A percentile compares a stretch with the other conserved stretches of the same genome.
phyloP scores from a whole-genome alignment of 2,329 filamentous ascomycete genomes.

The Paecilomyces sp. region DNA sequence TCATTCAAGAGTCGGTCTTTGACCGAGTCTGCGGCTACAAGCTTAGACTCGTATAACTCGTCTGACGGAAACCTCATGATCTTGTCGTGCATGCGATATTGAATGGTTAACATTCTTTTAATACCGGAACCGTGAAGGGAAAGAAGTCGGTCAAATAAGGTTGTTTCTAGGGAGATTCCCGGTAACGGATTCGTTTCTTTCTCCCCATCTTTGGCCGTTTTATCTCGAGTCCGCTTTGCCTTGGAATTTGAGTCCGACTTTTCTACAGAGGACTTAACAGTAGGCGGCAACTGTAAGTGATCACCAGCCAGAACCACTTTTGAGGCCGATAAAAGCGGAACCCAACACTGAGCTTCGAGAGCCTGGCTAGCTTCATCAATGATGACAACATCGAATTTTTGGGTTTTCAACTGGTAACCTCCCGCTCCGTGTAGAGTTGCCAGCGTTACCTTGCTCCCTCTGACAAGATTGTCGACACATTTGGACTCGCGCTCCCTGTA shows the following conservation, averaged over 20 bases:
- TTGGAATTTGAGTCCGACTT: slow-evolving; percentile 43
- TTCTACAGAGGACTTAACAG: slow-evolving; percentile 67
- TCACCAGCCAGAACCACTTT: slow-evolving; percentile 92
- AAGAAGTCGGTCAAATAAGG: slow-evolving; percentile 84
- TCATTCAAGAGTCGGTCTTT: slow-evolving; percentile 67
- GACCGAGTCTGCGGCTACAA: slow-evolving; percentile 75
- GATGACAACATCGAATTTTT: slow-evolving; percentile 86
- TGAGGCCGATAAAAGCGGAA: slow-evolving; percentile 67
- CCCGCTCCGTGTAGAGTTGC: slow-evolving; percentile 90
- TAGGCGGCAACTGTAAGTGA: slow-evolving; percentile 88
- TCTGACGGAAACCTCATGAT: slow-evolving; percentile 95
- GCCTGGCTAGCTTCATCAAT: slow-evolving; percentile 96
- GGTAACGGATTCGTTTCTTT: slow-evolving; percentile 34
- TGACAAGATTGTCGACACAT: slow-evolving; percentile 70
- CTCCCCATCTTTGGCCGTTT: slow-evolving; percentile 26
- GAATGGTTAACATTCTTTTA: slow-evolving; percentile 91
- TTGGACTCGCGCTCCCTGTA: slow-evolving; percentile 76
- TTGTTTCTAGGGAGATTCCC: slow-evolving; percentile 68
- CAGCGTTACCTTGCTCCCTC: slow-evolving; percentile 76
- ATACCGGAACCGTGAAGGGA: slow-evolving; percentile 72
- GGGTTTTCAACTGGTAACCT: slow-evolving; percentile 69
- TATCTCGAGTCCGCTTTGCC: slow-evolving; percentile 21
- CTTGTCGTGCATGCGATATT: slow-evolving; percentile 94
- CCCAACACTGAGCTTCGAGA: slow-evolving; percentile 95
- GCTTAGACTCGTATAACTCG: slow-evolving; percentile 73